phyloP scores from a whole-genome alignment of 2,329 filamentous ascomycete species.

The Aspergillus fumigatus region DNA sequence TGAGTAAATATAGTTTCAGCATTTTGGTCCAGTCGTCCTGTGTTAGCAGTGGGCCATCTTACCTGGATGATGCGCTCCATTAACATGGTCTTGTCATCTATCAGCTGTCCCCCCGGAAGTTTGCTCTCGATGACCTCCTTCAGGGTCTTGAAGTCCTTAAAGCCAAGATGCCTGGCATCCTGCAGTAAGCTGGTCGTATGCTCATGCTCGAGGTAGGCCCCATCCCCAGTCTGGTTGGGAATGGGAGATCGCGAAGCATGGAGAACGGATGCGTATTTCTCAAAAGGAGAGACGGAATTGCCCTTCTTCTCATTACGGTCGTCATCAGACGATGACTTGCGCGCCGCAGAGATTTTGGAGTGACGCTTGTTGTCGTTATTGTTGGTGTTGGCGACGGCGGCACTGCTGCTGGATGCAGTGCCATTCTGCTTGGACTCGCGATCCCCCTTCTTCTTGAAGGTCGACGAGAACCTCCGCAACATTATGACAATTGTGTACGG shows the following conservation, averaged over 20 bases:
- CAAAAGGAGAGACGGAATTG: conserved; percentile 39
- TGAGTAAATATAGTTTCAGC: not conserved
- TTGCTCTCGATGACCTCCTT: conserved; percentile 58
- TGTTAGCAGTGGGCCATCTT: conserved; percentile 6
- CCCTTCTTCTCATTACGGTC: conserved; percentile 33
- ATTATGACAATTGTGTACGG: conserved; percentile 23
- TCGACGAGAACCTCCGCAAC: conserved; percentile 38
- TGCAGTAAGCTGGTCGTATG: conserved; percentile 50
- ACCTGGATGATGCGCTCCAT: conserved; percentile 67
- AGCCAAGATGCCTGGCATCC: conserved; percentile 56
- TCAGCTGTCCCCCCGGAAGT: conserved; percentile 54
- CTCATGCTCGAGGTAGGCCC: conserved; percentile 53
- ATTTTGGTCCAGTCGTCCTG: not conserved
- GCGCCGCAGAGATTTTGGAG: conserved; percentile 26
- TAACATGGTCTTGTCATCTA: conserved; percentile 72
- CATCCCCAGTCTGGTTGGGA: conserved; percentile 59
- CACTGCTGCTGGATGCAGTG: conserved; percentile 20
- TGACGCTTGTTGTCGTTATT: conserved; percentile 27
- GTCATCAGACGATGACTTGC: conserved; percentile 21
- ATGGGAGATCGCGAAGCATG: conserved; percentile 58
- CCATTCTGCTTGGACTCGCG: conserved; percentile 30
- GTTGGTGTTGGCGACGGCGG: conserved; percentile 18
- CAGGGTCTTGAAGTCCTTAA: conserved; percentile 59
- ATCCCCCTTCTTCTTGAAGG: conserved; percentile 37
- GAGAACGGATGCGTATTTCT: conserved; percentile 44